Base-by-base conservation (phyloP, 176 grass and related monocot species). In the Oryza glaberrima region DNA sequence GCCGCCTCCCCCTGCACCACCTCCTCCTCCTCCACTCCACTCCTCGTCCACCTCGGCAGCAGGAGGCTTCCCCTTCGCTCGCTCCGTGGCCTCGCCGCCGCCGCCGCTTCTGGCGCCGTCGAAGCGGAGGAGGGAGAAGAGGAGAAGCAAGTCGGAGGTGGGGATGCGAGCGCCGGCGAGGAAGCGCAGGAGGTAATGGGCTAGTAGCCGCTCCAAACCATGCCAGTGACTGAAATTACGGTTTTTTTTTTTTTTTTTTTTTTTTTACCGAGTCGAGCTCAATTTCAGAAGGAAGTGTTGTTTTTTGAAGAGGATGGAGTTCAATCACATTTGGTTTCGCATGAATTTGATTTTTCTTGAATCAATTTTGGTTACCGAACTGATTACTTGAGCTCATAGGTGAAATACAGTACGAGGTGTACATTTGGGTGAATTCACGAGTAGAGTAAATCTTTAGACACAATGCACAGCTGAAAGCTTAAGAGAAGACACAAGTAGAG, bases 151-250 rank as follows among this genome's bases (percentile, higher is more conserved):
- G 74, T 30, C 8, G 83, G 46, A 63, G 61, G 48, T 10, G 46
- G 17, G 34, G 65, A 72, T 5, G 67, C 43, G n/a, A 0, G 32
- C 5, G 16, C 35, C 26, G 81, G 41, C 25, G 88, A 47, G 49
- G 72, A 40, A 61, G 32, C 16, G 15, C 78, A 86, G 60, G 86
- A 93, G 88, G 91, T 93, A 82, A 79, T 69, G 69, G 1, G 5
- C 43, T 80, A 48, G 44, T 25, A 19, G 44, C 17, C 17, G 41
- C 63, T 69, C 49, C 13, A 14, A 65, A 26, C n/a, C 26, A 4
- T 83, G 45, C 70, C 7, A 20, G 1, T 61, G 54, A 15, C 34
- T 16, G 41, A 67, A 54, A 43, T 67, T 58, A 58, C 17, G 15
- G 30, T 32, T 32, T 79, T 40, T 10, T 35, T 77, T 72, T 28